phyloP scores from a whole-genome alignment of 176 grass and related monocot species.

The Juncus inflexus region DNA sequence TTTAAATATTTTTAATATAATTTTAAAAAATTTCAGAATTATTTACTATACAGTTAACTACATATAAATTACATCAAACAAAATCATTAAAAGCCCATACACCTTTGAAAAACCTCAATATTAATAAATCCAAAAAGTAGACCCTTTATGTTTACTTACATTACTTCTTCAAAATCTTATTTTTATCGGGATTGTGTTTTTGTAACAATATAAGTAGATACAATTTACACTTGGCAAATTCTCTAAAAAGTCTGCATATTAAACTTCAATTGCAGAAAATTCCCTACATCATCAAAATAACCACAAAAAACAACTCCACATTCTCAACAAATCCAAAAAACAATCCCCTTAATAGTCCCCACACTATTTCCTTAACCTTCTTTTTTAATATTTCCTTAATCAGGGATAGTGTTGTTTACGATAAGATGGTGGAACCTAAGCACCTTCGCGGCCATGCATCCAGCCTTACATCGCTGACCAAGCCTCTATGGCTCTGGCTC shows the following conservation, averaged over 20 bases:
- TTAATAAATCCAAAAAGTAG: too few species aligned
- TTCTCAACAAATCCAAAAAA: too few species aligned
- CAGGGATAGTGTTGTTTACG: constrained; percentile 97
- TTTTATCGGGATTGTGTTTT: too few species aligned
- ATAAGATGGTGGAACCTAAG: constrained; percentile 94
- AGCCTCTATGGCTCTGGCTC: constrained; percentile 67
- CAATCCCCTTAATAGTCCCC: not conserved
- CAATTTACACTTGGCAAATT: too few species aligned
- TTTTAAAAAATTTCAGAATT: not conserved
- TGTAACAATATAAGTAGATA: not conserved
- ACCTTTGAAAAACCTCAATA: too few species aligned
- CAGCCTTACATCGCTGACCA: constrained; percentile 94
- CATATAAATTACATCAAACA: too few species aligned
- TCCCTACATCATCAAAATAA: too few species aligned
- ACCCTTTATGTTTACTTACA: too few species aligned
- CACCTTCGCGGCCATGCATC: constrained; percentile 98
- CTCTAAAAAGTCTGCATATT: too few species aligned
- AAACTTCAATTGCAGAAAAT: not conserved
- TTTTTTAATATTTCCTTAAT: not conserved
- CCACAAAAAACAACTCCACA: too few species aligned
- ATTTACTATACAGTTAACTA: not conserved
- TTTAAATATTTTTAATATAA: not conserved
- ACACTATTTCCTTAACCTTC: not conserved
- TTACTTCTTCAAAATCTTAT: too few species aligned
- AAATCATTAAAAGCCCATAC: not conserved